Evolutionary conservation across 2,329 filamentous ascomycete species (phyloP).

Genomic region (Fusarium keratoplasticum): DNA sequence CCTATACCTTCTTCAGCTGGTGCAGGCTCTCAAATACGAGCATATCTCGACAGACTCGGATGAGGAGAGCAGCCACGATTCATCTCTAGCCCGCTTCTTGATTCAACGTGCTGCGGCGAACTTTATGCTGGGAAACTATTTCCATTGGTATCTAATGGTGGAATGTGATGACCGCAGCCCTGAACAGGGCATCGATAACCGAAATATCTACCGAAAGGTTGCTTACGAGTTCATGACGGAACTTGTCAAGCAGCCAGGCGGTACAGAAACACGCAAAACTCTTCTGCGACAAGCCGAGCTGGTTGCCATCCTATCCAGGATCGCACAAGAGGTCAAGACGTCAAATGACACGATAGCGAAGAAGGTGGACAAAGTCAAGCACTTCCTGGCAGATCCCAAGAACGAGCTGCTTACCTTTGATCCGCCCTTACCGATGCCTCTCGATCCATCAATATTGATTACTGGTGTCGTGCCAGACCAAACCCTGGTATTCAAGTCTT

Average conservation of each 20-base stretch:
- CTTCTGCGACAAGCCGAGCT: conserved; percentile 90
- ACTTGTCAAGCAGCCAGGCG: conserved; percentile 77
- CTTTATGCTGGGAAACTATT: conserved; percentile 91
- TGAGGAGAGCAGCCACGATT: conserved; percentile 75
- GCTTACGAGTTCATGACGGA: conserved; percentile 97
- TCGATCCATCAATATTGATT: conserved; percentile 86
- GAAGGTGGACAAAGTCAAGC: conserved; percentile 87
- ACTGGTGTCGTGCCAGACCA: conserved; percentile 86
- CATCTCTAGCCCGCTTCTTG: conserved; percentile 88
- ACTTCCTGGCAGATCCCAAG: conserved; percentile 86
- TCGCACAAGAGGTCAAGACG: conserved; percentile 88
- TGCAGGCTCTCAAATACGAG: conserved; percentile 96
- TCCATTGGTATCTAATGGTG: conserved; percentile 99
- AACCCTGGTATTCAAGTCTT: conserved; percentile 94
- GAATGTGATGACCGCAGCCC: conserved; percentile 89
- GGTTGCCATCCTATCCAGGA: conserved; percentile 85
- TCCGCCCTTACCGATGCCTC: conserved; percentile 85
- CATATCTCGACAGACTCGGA: conserved; percentile 71
- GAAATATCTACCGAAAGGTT: conserved; percentile 90
- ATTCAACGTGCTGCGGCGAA: conserved; percentile 90
- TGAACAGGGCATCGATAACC: conserved; percentile 79
- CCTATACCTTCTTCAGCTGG: conserved; percentile 91
- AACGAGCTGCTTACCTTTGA: conserved; percentile 89
- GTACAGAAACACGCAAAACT: conserved; percentile 78
- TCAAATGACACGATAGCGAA: conserved; percentile 81